phyloP scores from a whole-genome alignment of 2,329 filamentous ascomycete species.

The Xylariaceae sp. region DNA sequence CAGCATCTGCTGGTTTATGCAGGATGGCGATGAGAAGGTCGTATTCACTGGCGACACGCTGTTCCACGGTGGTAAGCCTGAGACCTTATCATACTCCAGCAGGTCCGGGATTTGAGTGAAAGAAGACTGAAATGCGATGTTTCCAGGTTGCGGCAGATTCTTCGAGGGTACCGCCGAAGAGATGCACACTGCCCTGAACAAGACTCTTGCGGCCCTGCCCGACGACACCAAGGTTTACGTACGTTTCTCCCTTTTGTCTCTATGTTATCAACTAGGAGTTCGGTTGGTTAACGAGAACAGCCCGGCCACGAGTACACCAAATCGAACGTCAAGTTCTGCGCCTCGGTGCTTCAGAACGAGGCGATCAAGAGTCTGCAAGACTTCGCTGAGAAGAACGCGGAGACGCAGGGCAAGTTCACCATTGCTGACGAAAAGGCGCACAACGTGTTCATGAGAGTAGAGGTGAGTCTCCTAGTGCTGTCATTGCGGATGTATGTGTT shows the following conservation, averaged over 20 bases:
- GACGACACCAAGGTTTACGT: conserved; percentile 91
- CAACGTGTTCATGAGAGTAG: conserved; percentile 92
- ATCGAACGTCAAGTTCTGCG: conserved; percentile 82
- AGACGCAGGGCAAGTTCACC: conserved; percentile 94
- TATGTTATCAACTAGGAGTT: background rate
- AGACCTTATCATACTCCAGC: no score
- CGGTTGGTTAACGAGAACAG: conserved; percentile 37
- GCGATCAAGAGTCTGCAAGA: conserved; percentile 70
- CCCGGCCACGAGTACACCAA: conserved; percentile 99
- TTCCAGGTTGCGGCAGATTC: conserved; percentile 80
- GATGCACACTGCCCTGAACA: conserved; percentile 91
- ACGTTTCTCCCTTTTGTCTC: conserved; percentile 33
- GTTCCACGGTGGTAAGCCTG: conserved; percentile 72
- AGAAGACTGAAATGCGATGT: conserved; percentile 3
- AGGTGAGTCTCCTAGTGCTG: conserved; percentile 47
- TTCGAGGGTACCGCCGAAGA: conserved; percentile 86
- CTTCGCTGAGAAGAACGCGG: conserved; percentile 72
- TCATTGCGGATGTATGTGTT: background rate
- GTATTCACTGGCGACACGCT: conserved; percentile 97
- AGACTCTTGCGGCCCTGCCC: conserved; percentile 71
- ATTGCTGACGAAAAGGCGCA: conserved; percentile 98
- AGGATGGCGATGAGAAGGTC: conserved; percentile 68
- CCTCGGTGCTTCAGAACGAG: conserved; percentile 68
- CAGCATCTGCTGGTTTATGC: conserved; percentile 90
- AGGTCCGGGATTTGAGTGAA: background rate